These are phyloP conservation scores for Ambrosiella xylebori DNA, from an alignment of 2,329 filamentous ascomycete genomes.

Conservation along the genomic window DNA sequence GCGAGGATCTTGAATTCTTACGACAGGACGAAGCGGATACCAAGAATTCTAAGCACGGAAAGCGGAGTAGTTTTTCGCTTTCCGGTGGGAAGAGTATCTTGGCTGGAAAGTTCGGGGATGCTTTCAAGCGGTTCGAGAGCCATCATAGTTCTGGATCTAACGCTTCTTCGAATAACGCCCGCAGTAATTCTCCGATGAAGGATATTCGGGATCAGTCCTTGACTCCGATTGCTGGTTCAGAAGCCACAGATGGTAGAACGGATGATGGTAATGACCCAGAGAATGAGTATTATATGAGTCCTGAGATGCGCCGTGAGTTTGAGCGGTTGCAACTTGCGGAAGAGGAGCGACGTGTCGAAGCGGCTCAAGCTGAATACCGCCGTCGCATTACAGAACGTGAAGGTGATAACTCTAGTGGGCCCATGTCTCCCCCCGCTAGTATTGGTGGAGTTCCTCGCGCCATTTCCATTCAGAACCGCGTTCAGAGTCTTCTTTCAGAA, in stretches of 20 bases:
- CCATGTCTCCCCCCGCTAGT: constrained; percentile 36
- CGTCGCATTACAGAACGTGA: constrained; percentile 47
- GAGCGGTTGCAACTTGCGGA: constrained; percentile 67
- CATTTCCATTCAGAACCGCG: constrained; percentile 77
- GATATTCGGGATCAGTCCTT: constrained; percentile 33
- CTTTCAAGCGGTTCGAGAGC: constrained; percentile 78
- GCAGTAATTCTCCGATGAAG: constrained; percentile 33
- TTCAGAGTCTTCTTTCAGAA: constrained; percentile 71
- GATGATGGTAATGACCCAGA: constrained; percentile 47
- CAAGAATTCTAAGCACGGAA: constrained; percentile 44
- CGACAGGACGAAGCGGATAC: constrained; percentile 52
- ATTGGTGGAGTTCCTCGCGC: constrained; percentile 47
- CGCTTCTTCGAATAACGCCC: constrained; percentile 18
- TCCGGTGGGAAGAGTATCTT: constrained; percentile 66
- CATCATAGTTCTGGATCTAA: constrained; percentile 19
- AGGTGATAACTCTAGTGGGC: constrained; percentile 29
- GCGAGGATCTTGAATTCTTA: constrained; percentile 50
- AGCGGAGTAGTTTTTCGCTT: constrained; percentile 56
- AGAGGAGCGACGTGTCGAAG: constrained; percentile 79
- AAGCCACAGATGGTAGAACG: constrained; percentile 40
- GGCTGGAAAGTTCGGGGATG: constrained; percentile 80
- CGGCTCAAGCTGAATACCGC: constrained; percentile 76
- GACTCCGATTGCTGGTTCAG: constrained; percentile 60
- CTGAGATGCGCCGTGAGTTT: constrained; percentile 77
- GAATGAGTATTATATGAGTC: constrained; percentile 51